phyloP scores from a whole-genome alignment of 2,329 filamentous ascomycete genomes.

The Corinectria fuckeliana region DNA sequence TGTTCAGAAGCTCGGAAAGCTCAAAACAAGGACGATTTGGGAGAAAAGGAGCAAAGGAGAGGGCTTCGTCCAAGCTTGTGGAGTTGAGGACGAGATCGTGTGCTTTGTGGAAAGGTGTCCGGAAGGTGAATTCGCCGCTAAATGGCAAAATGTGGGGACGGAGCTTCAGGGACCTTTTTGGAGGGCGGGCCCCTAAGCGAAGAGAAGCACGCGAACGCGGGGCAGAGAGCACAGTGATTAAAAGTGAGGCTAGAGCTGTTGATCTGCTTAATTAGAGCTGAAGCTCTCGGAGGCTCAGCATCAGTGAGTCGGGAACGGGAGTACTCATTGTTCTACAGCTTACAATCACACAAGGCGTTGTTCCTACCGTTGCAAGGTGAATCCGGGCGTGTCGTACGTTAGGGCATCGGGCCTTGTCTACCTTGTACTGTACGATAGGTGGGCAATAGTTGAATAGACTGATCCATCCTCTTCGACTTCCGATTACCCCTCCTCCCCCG shows the following conservation, averaged over 20 bases:
- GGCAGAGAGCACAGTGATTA: conserved; percentile 23
- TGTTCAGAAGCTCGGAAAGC: conserved; percentile 28
- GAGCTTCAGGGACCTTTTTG: conserved; percentile 27
- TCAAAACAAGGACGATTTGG: conserved; percentile 30
- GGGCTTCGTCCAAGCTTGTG: conserved; percentile 32
- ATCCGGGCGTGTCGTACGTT: conserved; percentile 7
- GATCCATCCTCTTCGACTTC: conserved; percentile 9
- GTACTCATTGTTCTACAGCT: not conserved
- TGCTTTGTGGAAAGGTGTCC: conserved; percentile 47
- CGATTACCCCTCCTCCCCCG: conserved; percentile 16
- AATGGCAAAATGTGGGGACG: conserved; percentile 36
- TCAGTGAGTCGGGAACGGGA: not conserved
- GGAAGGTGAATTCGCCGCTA: conserved; percentile 36
- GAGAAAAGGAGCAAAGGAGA: conserved; percentile 13
- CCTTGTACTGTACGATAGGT: conserved; percentile 1
- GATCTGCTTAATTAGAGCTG: not conserved
- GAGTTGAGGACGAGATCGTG: conserved; percentile 36
- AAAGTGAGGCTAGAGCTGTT: conserved; percentile 12
- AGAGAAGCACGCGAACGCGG: conserved; percentile 28
- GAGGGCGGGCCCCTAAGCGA: conserved; percentile 20
- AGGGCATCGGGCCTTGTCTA: conserved; percentile 12
- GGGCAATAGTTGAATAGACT: conserved; percentile 5
- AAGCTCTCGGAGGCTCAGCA: not conserved
- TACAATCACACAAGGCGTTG: not conserved
- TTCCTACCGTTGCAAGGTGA: not conserved